Evolutionary conservation across 306 rosid species (phyloP), one percentile per base, ranked within the genome.

Genomic region (Medicago arabica): DNA sequence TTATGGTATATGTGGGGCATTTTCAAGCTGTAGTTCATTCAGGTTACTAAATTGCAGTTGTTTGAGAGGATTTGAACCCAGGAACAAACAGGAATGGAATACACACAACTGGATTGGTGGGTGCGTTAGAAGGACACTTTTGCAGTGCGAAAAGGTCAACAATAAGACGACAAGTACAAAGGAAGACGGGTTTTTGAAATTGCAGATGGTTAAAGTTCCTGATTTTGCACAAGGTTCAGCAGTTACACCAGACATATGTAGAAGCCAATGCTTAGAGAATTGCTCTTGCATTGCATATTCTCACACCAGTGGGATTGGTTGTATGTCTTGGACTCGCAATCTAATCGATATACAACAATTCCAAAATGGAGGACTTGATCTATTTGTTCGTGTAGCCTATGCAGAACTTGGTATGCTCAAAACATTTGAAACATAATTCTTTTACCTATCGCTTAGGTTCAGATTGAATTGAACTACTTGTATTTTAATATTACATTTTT

Each of bases 1-100:
- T 59, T 88, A 88, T 51, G 84, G 76, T 9, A 5, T 46, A 1
- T 80, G 84, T 80, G 84, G 84, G 0, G 15, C 15, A 1, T 72
- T 79, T 23, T 82, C 81, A 18, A 21, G 14, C 10, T 86, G 96
- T 75, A 88, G 85, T 9, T 14, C 77, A 1, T 19, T 34, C 3
- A 54, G 0, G 0, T 50, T 67, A n/a, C 83, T 90, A 0, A 7
- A 64, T 12, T 86, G 96, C 15, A 69, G 72, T 3, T 90, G 92
- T 69, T 72, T 84, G 49, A 70, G 8, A 36, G 90, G 92, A 19
- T 90, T 84, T 57, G 58, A 23, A 17, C 87, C 90, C 7, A 86
- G 75, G 72, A 78, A 63, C 46, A 19, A 7, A 64, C 61, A 77
- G 18, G 84, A 75, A 0, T 88, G 92, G 88, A 55, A 66, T 0